phyloP scores from a whole-genome alignment of 345 rosid species.

The Populus pruinosa region DNA sequence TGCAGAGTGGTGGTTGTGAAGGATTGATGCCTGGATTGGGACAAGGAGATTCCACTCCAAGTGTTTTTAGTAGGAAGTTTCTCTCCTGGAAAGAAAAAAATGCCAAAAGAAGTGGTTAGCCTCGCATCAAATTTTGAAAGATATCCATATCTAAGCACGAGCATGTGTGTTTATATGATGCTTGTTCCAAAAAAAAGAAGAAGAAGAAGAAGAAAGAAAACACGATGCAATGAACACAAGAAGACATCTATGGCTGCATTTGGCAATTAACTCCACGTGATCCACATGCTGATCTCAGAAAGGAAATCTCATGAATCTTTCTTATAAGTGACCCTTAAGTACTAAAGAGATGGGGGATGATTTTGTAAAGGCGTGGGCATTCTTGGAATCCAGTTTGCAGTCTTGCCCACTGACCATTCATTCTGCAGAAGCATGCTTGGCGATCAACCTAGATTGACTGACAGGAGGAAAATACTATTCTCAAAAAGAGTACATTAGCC shows the following conservation, averaged over 20 bases:
- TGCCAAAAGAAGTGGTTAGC: constrained; percentile 22
- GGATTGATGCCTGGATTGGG: constrained; percentile 53
- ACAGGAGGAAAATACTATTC: neutral
- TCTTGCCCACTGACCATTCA: neutral
- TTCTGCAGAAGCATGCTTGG: neutral
- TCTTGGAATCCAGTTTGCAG: neutral
- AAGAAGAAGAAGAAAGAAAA: neutral
- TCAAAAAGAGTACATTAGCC: neutral
- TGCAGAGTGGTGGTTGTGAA: constrained; percentile 85
- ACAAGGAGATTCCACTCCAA: constrained; percentile 79
- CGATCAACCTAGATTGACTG: constrained; percentile 4
- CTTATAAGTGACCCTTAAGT: neutral
- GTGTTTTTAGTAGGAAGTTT: constrained; percentile 83
- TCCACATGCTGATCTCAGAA: neutral
- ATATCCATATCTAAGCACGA: neutral
- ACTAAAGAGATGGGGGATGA: neutral
- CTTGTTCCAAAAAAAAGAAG: neutral
- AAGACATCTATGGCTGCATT: neutral
- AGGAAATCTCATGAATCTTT: neutral
- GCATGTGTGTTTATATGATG: neutral
- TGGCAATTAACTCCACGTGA: neutral
- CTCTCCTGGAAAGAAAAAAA: constrained; percentile 65
- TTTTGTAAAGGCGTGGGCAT: neutral
- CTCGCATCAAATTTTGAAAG: constrained; percentile 5
- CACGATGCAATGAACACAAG: neutral